A percentile compares a stretch with the other conserved stretches of the same genome.
These are phyloP conservation scores for Trichoderma endophyticum DNA, from an alignment of 2,329 filamentous ascomycete genomes.

Conservation along the genomic window DNA sequence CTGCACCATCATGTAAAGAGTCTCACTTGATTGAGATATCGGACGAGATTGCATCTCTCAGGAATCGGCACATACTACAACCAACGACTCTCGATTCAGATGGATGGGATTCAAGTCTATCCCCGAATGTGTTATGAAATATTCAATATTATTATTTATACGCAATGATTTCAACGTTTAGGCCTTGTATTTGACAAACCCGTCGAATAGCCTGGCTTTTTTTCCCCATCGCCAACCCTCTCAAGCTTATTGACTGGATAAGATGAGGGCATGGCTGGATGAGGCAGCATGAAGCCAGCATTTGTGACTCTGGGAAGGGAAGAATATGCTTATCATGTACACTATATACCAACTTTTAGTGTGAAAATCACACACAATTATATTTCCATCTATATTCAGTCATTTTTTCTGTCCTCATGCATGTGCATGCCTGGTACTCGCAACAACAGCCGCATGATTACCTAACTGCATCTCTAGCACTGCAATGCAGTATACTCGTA, in stretches of 20 bases:
- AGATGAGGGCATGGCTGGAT: not conserved
- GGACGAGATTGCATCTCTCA: not conserved
- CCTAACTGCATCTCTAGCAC: not conserved
- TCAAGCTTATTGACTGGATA: not conserved
- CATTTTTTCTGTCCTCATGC: not conserved
- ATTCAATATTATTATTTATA: not conserved
- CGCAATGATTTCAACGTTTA: not conserved
- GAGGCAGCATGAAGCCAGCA: not conserved
- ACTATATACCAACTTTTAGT: not conserved
- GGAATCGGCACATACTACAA: not conserved
- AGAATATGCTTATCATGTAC: not conserved
- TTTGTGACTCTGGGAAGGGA: not conserved
- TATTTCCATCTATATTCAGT: not conserved
- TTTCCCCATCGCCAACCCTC: not conserved
- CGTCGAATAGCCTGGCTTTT: not conserved
- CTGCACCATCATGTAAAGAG: conserved; percentile 33
- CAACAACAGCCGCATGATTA: not conserved
- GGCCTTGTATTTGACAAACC: not conserved
- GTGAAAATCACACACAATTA: not conserved
- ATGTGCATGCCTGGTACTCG: not conserved
- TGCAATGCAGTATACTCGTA: too few species aligned
- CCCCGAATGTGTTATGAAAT: not conserved
- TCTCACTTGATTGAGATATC: not conserved
- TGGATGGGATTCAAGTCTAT: not conserved
- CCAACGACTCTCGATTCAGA: not conserved